phyloP scores from a whole-genome alignment of 2,329 filamentous ascomycete species.

The Plectosphaerella sp. region DNA sequence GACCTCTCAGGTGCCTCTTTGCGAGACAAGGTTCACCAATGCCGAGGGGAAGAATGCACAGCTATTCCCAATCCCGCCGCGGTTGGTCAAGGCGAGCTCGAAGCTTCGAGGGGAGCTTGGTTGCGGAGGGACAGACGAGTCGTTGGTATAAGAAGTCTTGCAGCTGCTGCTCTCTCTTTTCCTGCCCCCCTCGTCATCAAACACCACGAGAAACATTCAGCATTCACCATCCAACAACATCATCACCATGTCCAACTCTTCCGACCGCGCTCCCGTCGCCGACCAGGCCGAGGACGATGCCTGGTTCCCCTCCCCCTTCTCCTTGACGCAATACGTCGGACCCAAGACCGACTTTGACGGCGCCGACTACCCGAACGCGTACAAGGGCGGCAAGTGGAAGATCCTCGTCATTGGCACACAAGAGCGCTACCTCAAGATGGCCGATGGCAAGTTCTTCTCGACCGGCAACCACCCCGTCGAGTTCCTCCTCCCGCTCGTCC shows the following conservation, averaged over 20 bases:
- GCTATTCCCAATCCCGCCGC: too few relatives aligned
- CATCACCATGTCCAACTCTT: constrained; percentile 2
- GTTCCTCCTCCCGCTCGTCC: constrained; percentile 14
- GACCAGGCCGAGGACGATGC: constrained; percentile 16
- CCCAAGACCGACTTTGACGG: constrained; percentile 12
- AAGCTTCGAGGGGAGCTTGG: too few relatives aligned
- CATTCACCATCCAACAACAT: neutral
- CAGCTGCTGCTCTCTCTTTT: too few relatives aligned
- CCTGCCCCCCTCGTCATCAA: neutral
- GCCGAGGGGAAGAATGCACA: too few relatives aligned
- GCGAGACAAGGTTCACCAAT: too few relatives aligned
- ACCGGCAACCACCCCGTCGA: constrained; percentile 16
- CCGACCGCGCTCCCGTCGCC: constrained; percentile 9
- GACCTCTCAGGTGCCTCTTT: too few relatives aligned
- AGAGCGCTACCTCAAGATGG: constrained; percentile 16
- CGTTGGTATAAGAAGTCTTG: too few relatives aligned
- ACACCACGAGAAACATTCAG: neutral
- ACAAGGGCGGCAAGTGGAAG: constrained; percentile 15
- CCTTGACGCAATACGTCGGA: constrained; percentile 12
- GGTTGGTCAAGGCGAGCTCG: too few relatives aligned
- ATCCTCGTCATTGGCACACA: constrained; percentile 13
- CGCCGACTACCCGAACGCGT: constrained; percentile 10
- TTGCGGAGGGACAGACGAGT: too few relatives aligned
- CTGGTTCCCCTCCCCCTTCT: constrained; percentile 15
- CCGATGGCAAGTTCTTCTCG: constrained; percentile 14